Evolutionary conservation across 2,329 filamentous ascomycete genomes (phyloP).

Genomic region (Sporothrix schenckii): DNA sequence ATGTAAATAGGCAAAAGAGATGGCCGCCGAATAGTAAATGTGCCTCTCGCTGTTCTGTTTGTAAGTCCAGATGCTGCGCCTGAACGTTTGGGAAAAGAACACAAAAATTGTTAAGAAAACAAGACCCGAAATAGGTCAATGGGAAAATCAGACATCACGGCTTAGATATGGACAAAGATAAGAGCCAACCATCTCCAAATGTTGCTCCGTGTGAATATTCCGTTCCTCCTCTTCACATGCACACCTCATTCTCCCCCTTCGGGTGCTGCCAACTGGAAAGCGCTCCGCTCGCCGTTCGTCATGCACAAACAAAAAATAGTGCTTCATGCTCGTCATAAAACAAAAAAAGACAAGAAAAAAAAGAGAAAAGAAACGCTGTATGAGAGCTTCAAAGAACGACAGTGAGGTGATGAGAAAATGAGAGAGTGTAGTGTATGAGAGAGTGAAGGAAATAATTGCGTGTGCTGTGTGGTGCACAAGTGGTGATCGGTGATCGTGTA

Average conservation of each 20-base stretch:
- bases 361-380: background rate
- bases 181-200: slow-evolving; percentile 7
- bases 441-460: background rate
- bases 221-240: background rate
- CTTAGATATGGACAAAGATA: slow-evolving; percentile 23
- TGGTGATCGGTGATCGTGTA: background rate
- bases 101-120: slow-evolving; percentile 30
- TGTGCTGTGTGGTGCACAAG: background rate
- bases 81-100: slow-evolving; percentile 19
- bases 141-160: background rate
- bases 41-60: slow-evolving; percentile 4
- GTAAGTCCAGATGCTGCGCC: background rate
- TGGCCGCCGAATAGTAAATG: slow-evolving; percentile 25
- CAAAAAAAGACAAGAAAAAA: slow-evolving; percentile 30
- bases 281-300: slow-evolving; percentile 26
- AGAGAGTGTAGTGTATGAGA: background rate
- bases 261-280: slow-evolving; percentile 18
- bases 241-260: background rate
- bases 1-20: slow-evolving; percentile 3
- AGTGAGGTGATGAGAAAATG: background rate
- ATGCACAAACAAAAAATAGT: slow-evolving; percentile 27
- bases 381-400: background rate
- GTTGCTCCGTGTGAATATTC: background rate
- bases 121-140: background rate
- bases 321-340: slow-evolving; percentile 34